These are phyloP conservation scores for Phytophthora lateralis DNA, from an alignment of 352 stramenopile species.

Conservation along the genomic window DNA sequence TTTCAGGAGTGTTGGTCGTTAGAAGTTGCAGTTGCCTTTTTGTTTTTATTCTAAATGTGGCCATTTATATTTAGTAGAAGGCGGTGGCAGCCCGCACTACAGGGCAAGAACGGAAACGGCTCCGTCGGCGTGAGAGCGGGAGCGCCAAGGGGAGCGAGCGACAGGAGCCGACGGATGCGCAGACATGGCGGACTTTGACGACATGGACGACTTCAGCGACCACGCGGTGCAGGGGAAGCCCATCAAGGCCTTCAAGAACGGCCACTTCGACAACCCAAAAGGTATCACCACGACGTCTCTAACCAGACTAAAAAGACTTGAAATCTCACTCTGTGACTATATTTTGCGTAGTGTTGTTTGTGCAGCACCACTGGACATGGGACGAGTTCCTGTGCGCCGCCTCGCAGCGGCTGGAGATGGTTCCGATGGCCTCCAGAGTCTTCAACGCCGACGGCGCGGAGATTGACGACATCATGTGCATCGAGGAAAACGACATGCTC, in stretches of 20 bases:
- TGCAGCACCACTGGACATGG: conserved; percentile 87
- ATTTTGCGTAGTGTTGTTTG: conserved; percentile 55
- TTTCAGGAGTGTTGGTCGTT: conserved; percentile 17
- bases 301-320: neutral
- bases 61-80: neutral
- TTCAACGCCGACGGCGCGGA: conserved; percentile 88
- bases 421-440: conserved; percentile 77
- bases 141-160: conserved; percentile 11
- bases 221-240: conserved; percentile 77
- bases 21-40: conserved; percentile 26
- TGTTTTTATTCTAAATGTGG: neutral
- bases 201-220: conserved; percentile 84
- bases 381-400: conserved; percentile 86
- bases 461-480: conserved; percentile 91
- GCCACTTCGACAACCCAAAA: conserved; percentile 80
- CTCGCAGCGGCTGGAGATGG: conserved; percentile 83
- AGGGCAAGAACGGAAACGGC: conserved; percentile 27
- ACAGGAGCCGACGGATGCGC: conserved; percentile 29
- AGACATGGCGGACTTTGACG: conserved; percentile 72
- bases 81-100: neutral
- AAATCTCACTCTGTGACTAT: conserved; percentile 9
- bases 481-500: conserved; percentile 91
- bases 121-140: conserved; percentile 9
- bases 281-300: conserved; percentile 27
- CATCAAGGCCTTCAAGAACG: conserved; percentile 83